Base-by-base conservation (phyloP, 306 rosid species). In the Astragalus glycyphyllos region DNA sequence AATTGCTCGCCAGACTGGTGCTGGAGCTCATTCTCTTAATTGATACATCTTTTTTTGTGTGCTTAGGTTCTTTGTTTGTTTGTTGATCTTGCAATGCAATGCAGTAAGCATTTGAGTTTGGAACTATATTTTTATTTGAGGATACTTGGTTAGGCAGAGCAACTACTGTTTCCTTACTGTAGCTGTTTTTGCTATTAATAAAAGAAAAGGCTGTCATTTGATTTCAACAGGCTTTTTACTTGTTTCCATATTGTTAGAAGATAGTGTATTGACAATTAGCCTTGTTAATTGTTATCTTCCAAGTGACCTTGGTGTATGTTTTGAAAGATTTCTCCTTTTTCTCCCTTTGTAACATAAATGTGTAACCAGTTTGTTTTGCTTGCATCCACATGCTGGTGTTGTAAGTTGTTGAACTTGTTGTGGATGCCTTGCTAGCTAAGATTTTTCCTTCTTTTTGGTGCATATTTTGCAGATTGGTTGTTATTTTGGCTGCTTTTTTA, bases 1-100 rank as follows among this genome's bases (percentile, higher is more conserved):
- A 77, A 84, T 90, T 44, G 97, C 98, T 16, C 87, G 88, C 48
- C 73, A 79, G 77, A 84, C 67, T 38, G 81, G 82, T 23, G 51
- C 88, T 9, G 86, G 92, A 14, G 86, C 75, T 63, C 95, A 83
- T 53, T 82, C 85, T 71, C 79, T 90, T 77, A 80, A 88, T 72
- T 83, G 26, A 38, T 37, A 89, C 83, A 85, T 79, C 17, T 41
- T 34, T 6, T 20, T 65, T 45, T 10, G 62, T 54, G 61, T 16
- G 62, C 20, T 77, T 67, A 8, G 50, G 56, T 61, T 62, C 74
- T 53, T 74, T 82, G 65, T 71, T 78, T 75, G 61, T 16, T 72
- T 60, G 69, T 55, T 58, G 37, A 47, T 64, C 67, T 8, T 40
- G 45, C 45, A 20, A 20, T n/a, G 23, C 23, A 40, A 40, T 40